These are phyloP conservation scores for Pestalotiopsis sp. DNA, from an alignment of 2,329 filamentous ascomycete genomes.

Conservation along the genomic window DNA sequence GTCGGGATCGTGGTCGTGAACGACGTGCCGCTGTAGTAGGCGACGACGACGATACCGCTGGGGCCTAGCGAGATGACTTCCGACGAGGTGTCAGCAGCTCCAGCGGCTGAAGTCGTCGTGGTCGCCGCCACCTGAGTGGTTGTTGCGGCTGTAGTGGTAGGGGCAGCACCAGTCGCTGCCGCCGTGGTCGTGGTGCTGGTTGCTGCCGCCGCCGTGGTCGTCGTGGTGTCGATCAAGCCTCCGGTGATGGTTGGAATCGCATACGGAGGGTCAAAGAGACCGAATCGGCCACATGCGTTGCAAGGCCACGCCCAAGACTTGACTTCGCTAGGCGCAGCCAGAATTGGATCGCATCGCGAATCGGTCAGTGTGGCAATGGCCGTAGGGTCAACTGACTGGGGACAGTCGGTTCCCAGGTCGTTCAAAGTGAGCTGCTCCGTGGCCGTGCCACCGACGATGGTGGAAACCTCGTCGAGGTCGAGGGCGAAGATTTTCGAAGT, in stretches of 20 bases:
- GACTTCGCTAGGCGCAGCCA: slow-evolving; percentile 32
- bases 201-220: slow-evolving; percentile 18
- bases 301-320: slow-evolving; percentile 37
- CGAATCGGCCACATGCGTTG: slow-evolving; percentile 36
- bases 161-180: slow-evolving; percentile 15
- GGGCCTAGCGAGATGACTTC: slow-evolving; percentile 6
- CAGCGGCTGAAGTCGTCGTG: not conserved
- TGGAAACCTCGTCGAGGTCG: slow-evolving; percentile 37
- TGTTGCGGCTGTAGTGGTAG: slow-evolving; percentile 12
- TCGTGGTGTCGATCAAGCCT: slow-evolving; percentile 24
- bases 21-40: slow-evolving; percentile 15
- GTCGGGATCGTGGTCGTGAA: slow-evolving; percentile 15
- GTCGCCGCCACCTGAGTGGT: not conserved
- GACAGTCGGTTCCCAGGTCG: slow-evolving; percentile 38
- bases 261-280: slow-evolving; percentile 42
- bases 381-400: slow-evolving; percentile 26
- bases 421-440: slow-evolving; percentile 35
- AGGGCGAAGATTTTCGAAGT: slow-evolving; percentile 32
- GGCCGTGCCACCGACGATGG: slow-evolving; percentile 27
- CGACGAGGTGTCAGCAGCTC: not conserved
- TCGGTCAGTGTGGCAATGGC: slow-evolving; percentile 32
- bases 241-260: slow-evolving; percentile 37
- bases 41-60: slow-evolving; percentile 15
- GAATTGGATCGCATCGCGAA: slow-evolving; percentile 35
- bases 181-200: slow-evolving; percentile 19